A percentile compares a stretch with the other conserved stretches of the same genome.
These are phyloP conservation scores for Hondaea fermentalgiana DNA, from an alignment of 108 stramenopile species.

Conservation along the genomic window DNA sequence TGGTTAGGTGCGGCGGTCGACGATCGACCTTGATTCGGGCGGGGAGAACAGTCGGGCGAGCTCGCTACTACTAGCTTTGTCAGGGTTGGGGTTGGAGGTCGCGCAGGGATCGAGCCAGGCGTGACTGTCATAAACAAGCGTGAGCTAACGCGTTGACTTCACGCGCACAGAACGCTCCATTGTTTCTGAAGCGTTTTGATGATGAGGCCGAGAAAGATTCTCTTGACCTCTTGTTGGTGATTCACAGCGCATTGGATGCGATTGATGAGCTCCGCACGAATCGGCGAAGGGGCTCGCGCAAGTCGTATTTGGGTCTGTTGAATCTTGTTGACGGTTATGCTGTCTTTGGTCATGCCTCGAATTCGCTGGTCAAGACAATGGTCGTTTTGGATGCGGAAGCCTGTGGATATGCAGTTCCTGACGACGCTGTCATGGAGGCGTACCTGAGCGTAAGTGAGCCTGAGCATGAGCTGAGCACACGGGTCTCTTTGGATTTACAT, in stretches of 20 bases:
- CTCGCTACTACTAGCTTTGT: too few species aligned
- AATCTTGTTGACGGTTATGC: not conserved
- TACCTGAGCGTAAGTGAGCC: not conserved
- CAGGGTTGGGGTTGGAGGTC: too few species aligned
- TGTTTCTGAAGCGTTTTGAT: not conserved
- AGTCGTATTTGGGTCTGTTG: not conserved
- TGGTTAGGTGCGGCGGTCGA: not conserved
- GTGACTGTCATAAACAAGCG: too few species aligned
- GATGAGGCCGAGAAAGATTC: not conserved
- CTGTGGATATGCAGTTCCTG: not conserved
- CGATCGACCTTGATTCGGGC: too few species aligned
- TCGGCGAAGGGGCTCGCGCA: not conserved
- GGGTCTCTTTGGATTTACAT: too few species aligned
- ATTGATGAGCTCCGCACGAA: not conserved
- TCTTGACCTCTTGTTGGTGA: not conserved
- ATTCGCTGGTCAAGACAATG: not conserved
- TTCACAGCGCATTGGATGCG: not conserved
- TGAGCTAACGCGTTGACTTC: too few species aligned
- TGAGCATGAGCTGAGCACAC: too few species aligned
- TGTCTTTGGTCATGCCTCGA: not conserved
- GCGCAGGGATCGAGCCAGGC: too few species aligned
- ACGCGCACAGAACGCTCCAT: not conserved
- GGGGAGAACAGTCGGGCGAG: too few species aligned
- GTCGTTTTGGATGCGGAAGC: not conserved
- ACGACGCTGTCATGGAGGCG: not conserved